Evolutionary conservation across 805 yeast genomes (phyloP).

Genomic region (Maudiozyma barnettii): DNA sequence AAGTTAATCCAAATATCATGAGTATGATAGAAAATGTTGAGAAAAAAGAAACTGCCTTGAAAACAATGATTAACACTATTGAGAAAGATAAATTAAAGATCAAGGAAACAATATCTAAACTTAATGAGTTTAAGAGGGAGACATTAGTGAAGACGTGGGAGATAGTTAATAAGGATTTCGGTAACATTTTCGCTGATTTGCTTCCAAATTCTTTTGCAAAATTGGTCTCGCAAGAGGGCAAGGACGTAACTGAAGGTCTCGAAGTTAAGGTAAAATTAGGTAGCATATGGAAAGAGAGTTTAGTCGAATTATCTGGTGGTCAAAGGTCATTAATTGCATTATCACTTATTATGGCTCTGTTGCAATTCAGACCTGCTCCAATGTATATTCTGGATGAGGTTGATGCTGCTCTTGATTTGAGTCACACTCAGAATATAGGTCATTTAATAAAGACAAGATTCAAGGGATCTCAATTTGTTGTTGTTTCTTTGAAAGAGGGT

Average conservation of each 20-base stretch:
- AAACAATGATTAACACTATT: slow-evolving; percentile 73
- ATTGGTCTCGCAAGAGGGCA: slow-evolving; percentile 69
- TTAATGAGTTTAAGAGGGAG: slow-evolving; percentile 76
- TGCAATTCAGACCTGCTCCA: slow-evolving; percentile 96
- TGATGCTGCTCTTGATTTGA: slow-evolving; percentile 94
- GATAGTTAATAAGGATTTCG: slow-evolving; percentile 83
- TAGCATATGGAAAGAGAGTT: slow-evolving; percentile 88
- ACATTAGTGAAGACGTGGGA: slow-evolving; percentile 78
- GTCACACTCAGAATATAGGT: slow-evolving; percentile 96
- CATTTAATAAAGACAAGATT: slow-evolving; percentile 90
- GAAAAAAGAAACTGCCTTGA: slow-evolving; percentile 70
- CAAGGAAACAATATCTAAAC: slow-evolving; percentile 72
- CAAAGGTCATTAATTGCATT: slow-evolving; percentile 91
- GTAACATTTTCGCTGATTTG: slow-evolving; percentile 77
- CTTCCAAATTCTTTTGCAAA: slow-evolving; percentile 87
- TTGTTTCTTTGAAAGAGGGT: slow-evolving; percentile 94
- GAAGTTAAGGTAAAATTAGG: slow-evolving; percentile 88
- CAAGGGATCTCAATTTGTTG: slow-evolving; percentile 92
- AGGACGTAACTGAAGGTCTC: slow-evolving; percentile 80
- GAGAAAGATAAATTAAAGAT: slow-evolving; percentile 85
- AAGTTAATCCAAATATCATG: slow-evolving; percentile 80
- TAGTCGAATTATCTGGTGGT: slow-evolving; percentile 94
- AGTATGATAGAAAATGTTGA: slow-evolving; percentile 86
- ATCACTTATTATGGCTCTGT: slow-evolving; percentile 80
- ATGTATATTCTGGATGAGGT: slow-evolving; percentile 97